Conservation (phyloP, 2,329 filamentous ascomycete species). For the Ophiostoma perfectum region DNA sequence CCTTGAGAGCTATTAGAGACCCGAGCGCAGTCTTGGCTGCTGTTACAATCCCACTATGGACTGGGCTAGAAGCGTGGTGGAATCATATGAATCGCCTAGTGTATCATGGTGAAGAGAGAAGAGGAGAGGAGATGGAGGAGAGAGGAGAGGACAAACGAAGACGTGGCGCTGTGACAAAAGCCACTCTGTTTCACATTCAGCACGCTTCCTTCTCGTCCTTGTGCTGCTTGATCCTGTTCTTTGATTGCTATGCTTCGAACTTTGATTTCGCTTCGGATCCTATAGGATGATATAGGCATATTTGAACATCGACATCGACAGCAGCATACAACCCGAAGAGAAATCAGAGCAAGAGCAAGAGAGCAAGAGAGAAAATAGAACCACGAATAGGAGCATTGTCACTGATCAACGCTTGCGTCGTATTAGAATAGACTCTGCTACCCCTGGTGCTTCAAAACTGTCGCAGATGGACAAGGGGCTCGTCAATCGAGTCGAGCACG, state of each 20-base stretch:
- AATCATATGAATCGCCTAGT: background rate
- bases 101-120: background rate
- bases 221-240: no score
- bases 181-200: background rate
- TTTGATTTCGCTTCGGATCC: background rate
- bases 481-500: constrained; percentile 24
- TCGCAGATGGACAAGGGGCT: constrained; percentile 38
- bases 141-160: background rate
- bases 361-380: no score
- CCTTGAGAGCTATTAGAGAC: background rate
- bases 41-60: background rate
- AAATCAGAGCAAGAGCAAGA: no score
- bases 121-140: background rate
- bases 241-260: no score
- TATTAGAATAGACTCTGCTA: constrained; percentile 4
- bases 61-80: background rate
- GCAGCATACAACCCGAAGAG: no score
- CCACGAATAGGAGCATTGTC: no score
- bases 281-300: background rate
- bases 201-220: no score
- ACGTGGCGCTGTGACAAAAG: background rate
- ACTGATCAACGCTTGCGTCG: background rate
- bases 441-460: constrained; percentile 42
- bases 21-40: no score
- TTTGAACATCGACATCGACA: background rate